Evolutionary conservation across 345 rosid species (phyloP).

Genomic region (Xanthoceras sorbifolium): DNA sequence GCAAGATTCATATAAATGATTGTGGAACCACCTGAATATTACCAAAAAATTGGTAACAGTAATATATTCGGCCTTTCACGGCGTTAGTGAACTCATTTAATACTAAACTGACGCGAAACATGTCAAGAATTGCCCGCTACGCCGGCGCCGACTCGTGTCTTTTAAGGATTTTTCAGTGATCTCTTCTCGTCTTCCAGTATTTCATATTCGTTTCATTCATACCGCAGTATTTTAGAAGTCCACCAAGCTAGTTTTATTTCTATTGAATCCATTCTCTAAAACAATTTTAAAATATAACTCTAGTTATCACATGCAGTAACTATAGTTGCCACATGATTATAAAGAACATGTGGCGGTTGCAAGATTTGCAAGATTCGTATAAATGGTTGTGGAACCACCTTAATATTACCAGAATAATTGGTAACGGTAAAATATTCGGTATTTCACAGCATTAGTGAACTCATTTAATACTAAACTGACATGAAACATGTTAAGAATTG

Average conservation of each 20-base stretch:
- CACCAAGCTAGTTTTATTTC: no score
- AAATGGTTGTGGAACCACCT: background rate
- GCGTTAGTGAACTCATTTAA: no score
- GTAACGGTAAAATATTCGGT: background rate
- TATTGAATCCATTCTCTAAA: no score
- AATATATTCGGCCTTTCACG: background rate
- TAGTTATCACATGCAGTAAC: background rate
- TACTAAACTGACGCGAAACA: background rate
- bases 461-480: no score
- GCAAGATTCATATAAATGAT: background rate
- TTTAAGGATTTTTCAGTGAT: background rate
- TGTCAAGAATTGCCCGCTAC: background rate
- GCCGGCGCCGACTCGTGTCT: background rate
- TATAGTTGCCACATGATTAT: background rate
- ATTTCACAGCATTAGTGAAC: background rate
- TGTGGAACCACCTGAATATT: background rate
- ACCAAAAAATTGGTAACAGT: background rate
- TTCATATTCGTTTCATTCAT: background rate
- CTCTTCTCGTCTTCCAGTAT: background rate
- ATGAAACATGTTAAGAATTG: background rate
- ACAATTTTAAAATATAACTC: no score
- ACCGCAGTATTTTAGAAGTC: background rate
- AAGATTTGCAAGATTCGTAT: no score
- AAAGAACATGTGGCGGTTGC: background rate
- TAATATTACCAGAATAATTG: background rate